Evolutionary conservation across 768 basidiomycete species (phyloP), one percentile per base, ranked within the genome.

Genomic region (Tephrocybe sp.): DNA sequence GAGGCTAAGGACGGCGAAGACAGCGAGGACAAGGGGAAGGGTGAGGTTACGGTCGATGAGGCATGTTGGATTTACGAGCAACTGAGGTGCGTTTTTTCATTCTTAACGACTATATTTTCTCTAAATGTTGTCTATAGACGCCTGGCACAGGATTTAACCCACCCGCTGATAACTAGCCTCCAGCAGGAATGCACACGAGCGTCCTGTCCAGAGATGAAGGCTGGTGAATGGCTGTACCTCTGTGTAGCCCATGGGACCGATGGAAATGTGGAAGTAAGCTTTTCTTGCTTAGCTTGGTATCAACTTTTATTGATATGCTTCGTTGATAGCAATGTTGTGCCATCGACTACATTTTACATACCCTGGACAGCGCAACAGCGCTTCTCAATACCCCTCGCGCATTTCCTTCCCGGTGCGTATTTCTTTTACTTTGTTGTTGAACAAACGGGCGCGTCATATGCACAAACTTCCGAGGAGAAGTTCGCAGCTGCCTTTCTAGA

Each of bases 171-270:
- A 40, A 89, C 87, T 1, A 84, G 83, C 63, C 71, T 94, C 35
- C 92, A 93, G 64, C 84, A 87, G 59, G 90, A 92, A 65, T 98
- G 95, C 64, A 91, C 86, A 11, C 82, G 90, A 34, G 70, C 78
- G 32, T 82, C 87, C 9, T 99, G 96, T 74, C 92, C 94, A 1
- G 87, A 96, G 70, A 99, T 99, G 96, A 95, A 95, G 68, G 94
- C 95, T n/a, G 92, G 91, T 49, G 92, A 98, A 73, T 98, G 96
- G 96, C 77, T 92, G 23, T 98, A 97, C 68, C 72, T 98, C 5
- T 98, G 96, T 59, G 93, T 95, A 34, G 95, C 93, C 0, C 94
- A 98, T 68, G 92, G 91, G 17, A 90, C 85, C 61, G 89, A 90
- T 51, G 86, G 87, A 9, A 81, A 85, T 44, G 88, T 90, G 83